These are phyloP conservation scores for Mortierella hygrophila DNA, from an alignment of 192 early-diverging fungal species.

Conservation along the genomic window DNA sequence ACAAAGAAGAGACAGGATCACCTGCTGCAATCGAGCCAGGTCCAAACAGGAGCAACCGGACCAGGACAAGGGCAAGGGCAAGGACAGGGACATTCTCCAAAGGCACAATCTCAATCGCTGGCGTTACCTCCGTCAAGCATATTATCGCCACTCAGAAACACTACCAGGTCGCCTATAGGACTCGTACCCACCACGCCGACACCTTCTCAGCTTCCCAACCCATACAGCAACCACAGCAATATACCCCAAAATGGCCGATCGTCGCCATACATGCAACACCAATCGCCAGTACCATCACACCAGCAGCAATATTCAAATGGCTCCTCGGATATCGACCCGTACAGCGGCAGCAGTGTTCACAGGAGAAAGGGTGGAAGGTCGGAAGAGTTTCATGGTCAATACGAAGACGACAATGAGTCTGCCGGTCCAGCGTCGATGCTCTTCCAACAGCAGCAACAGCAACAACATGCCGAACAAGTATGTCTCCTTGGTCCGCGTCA, in stretches of 20 bases:
- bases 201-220: constrained; percentile 25
- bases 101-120: constrained; percentile 8
- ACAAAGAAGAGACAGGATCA: constrained; percentile 53
- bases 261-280: constrained; percentile 30
- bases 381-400: constrained; percentile 32
- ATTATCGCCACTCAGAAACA: constrained; percentile 49
- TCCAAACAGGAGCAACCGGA: not conserved
- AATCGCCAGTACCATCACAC: constrained; percentile 1
- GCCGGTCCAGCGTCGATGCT: constrained; percentile 54
- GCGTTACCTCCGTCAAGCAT: constrained; percentile 33
- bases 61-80: constrained; percentile 20
- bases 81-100: constrained; percentile 5
- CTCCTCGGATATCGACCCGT: constrained; percentile 34
- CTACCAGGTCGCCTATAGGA: constrained; percentile 36
- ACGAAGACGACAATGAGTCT: constrained; percentile 45
- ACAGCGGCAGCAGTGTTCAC: constrained; percentile 40
- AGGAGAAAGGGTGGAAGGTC: constrained; percentile 38
- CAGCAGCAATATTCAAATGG: constrained; percentile 29
- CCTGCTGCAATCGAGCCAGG: constrained; percentile 16
- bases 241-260: constrained; percentile 48
- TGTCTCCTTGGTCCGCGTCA: no score
- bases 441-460: constrained; percentile 49
- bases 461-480: constrained; percentile 41
- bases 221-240: constrained; percentile 18
- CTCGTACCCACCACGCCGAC: constrained; percentile 46